phyloP scores from a whole-genome alignment of 2,329 filamentous ascomycete species.

The Acrocalymma vagum region DNA sequence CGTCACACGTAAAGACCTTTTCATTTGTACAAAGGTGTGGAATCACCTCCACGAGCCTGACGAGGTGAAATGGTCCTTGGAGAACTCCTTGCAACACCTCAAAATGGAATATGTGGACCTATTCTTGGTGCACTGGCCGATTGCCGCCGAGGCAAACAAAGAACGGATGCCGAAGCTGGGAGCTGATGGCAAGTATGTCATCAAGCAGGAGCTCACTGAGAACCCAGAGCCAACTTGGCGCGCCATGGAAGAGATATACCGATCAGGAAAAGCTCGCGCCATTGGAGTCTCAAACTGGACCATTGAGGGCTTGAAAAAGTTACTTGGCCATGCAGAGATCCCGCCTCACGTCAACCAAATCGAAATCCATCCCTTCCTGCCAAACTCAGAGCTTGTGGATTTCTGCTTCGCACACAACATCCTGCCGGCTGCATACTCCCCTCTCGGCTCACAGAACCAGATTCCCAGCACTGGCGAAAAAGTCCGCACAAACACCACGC shows the following conservation, averaged over 20 bases:
- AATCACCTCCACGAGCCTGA: conserved; percentile 64
- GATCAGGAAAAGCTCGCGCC: conserved; percentile 67
- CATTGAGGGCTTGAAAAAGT: conserved; percentile 71
- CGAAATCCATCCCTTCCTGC: conserved; percentile 78
- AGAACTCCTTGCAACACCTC: conserved; percentile 71
- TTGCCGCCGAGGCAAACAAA: conserved; percentile 60
- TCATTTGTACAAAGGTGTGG: conserved; percentile 78
- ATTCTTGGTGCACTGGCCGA: conserved; percentile 72
- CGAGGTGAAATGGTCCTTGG: conserved; percentile 65
- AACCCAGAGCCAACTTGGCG: conserved; percentile 74
- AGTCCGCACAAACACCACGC: conserved; percentile 71
- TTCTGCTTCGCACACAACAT: conserved; percentile 69
- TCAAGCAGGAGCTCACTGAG: conserved; percentile 72
- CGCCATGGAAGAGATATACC: conserved; percentile 69
- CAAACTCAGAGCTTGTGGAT: conserved; percentile 67
- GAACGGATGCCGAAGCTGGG: conserved; percentile 65
- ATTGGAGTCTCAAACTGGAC: conserved; percentile 81
- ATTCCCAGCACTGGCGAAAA: conserved; percentile 74
- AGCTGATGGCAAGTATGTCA: conserved; percentile 65
- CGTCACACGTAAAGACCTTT: conserved; percentile 68
- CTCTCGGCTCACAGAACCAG: conserved; percentile 74
- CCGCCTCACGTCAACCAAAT: conserved; percentile 79
- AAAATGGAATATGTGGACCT: conserved; percentile 72
- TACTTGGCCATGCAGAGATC: conserved; percentile 69
- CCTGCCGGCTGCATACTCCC: conserved; percentile 71